These are phyloP conservation scores for Vickermania spadyakhi DNA, from an alignment of 208 protist species.

Conservation along the genomic window DNA sequence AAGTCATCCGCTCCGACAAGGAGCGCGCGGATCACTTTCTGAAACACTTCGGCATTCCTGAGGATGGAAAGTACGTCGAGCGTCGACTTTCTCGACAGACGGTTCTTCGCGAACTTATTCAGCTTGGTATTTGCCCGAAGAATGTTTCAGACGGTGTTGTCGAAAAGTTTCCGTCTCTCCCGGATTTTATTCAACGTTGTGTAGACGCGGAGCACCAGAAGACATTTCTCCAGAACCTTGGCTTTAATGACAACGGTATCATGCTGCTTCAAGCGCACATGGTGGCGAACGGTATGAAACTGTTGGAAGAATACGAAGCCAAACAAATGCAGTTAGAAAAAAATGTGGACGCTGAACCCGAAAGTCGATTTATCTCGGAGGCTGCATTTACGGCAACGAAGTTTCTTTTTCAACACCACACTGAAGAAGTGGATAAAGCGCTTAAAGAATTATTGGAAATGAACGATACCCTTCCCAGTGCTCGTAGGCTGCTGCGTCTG, in stretches of 20 bases:
- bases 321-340: constrained; percentile 11
- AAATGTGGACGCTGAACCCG: constrained; percentile 5
- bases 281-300: constrained; percentile 38
- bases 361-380: constrained; percentile 23
- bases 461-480: constrained; percentile 52
- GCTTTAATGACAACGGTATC: constrained; percentile 33
- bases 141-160: constrained; percentile 53
- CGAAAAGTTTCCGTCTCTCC: constrained; percentile 51
- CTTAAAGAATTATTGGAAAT: constrained; percentile 53
- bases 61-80: constrained; percentile 65
- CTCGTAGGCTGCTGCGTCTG: constrained; percentile 67
- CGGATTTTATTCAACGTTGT: constrained; percentile 72
- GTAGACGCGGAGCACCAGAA: constrained; percentile 64
- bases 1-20: constrained; percentile 70
- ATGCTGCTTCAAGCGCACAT: constrained; percentile 45
- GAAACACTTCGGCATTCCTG: constrained; percentile 65
- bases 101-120: constrained; percentile 34
- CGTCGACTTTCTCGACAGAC: constrained; percentile 37
- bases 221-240: constrained; percentile 40
- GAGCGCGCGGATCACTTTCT: constrained; percentile 74
- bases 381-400: constrained; percentile 63
- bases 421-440: constrained; percentile 58
- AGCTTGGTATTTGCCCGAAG: constrained; percentile 45
- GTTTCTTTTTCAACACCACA: constrained; percentile 83
- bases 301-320: constrained; percentile 57